A percentile compares a stretch with the other conserved stretches of the same genome.
Evolutionary conservation across 1,139 yeast genomes (phyloP).

Genomic region (Yamadazyma triangularis): DNA sequence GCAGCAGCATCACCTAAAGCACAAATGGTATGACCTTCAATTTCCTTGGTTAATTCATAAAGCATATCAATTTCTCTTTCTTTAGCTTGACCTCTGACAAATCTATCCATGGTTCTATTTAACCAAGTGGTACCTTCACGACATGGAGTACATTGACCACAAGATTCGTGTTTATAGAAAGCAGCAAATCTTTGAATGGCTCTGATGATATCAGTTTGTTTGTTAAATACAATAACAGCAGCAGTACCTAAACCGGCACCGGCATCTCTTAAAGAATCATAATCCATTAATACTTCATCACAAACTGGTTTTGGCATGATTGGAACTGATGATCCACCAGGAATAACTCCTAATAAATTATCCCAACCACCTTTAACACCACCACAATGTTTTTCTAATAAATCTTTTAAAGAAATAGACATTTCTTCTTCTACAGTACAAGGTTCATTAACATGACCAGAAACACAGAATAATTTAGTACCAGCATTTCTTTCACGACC

Average conservation of each 20-base stretch:
- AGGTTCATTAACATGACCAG: constrained; percentile 88
- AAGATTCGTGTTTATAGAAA: constrained; percentile 85
- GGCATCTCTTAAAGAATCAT: constrained; percentile 76
- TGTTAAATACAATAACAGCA: constrained; percentile 86
- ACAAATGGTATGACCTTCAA: constrained; percentile 88
- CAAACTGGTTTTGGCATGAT: constrained; percentile 65
- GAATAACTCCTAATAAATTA: constrained; percentile 77
- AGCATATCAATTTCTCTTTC: constrained; percentile 79
- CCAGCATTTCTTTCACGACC: constrained; percentile 85
- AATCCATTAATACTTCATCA: constrained; percentile 74
- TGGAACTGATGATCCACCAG: constrained; percentile 88
- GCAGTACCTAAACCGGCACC: constrained; percentile 91
- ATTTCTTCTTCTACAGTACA: constrained; percentile 91
- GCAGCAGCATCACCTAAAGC: constrained; percentile 92
- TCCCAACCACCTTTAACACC: constrained; percentile 93
- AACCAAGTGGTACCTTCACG: constrained; percentile 92
- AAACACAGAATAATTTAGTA: constrained; percentile 76
- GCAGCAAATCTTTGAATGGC: constrained; percentile 81
- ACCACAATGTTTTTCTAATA: constrained; percentile 84
- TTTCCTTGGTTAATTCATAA: constrained; percentile 74
- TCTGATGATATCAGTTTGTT: constrained; percentile 75
- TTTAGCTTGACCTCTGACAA: constrained; percentile 72
- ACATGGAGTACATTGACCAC: constrained; percentile 94
- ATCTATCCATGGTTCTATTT: constrained; percentile 77
- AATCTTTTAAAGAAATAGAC: constrained; percentile 80